Evolutionary conservation across 768 basidiomycete genomes (phyloP).

Genomic region (Piloderma croceum): DNA sequence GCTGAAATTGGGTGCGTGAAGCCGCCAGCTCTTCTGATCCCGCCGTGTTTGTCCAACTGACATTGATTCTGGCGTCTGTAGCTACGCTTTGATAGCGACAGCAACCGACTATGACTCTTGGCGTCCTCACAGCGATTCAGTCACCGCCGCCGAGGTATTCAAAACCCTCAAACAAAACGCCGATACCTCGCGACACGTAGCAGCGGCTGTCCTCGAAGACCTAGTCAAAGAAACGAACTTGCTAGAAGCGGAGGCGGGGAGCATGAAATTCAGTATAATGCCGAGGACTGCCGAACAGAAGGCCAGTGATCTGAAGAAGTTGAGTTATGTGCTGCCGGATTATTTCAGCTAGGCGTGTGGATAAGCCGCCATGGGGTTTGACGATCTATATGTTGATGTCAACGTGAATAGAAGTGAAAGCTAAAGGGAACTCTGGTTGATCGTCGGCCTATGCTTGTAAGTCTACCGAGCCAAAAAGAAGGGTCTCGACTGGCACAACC

Average conservation of each 20-base stretch:
- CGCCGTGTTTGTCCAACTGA: neutral
- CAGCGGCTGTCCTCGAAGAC: constrained; percentile 62
- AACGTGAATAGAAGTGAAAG: too few relatives aligned
- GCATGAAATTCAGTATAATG: constrained; percentile 87
- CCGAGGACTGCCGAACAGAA: constrained; percentile 52
- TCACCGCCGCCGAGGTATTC: constrained; percentile 89
- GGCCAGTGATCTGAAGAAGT: constrained; percentile 57
- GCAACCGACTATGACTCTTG: constrained; percentile 96
- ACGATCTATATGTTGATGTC: too few relatives aligned
- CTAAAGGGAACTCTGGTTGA: too few relatives aligned
- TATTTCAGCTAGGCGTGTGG: too few relatives aligned
- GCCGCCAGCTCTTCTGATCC: neutral
- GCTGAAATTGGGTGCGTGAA: constrained; percentile 78
- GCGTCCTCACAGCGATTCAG: constrained; percentile 72
- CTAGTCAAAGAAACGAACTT: constrained; percentile 56
- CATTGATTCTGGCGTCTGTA: constrained; percentile 23
- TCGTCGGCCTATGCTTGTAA: too few relatives aligned
- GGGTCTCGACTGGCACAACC: too few relatives aligned
- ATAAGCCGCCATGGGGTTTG: too few relatives aligned
- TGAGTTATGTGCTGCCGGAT: constrained; percentile 71
- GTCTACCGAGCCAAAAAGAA: too few relatives aligned
- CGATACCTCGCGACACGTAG: constrained; percentile 74
- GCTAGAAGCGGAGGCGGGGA: constrained; percentile 65
- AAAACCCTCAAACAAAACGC: constrained; percentile 86
- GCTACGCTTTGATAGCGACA: constrained; percentile 88